Percentiles rank a stretch among this genome's conserved stretches.
These are phyloP conservation scores for Fusarium sp. DNA, from an alignment of 2,329 filamentous ascomycete genomes.

Conservation along the genomic window DNA sequence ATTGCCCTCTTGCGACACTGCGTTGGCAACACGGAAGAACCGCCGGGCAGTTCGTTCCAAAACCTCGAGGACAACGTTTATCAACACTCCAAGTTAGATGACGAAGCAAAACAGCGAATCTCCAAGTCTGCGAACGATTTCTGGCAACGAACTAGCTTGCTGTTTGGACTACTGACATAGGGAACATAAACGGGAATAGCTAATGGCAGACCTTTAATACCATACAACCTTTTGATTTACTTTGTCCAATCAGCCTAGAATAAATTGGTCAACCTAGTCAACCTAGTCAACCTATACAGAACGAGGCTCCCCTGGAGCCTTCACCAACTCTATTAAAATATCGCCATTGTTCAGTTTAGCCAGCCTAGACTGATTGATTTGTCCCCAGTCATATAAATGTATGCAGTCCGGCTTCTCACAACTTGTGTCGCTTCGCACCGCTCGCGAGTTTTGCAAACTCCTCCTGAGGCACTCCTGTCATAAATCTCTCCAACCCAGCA, in stretches of 20 bases:
- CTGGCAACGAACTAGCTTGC: conserved; percentile 83
- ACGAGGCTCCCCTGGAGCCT: too few species aligned
- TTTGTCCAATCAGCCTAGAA: neutral
- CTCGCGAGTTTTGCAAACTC: conserved; percentile 88
- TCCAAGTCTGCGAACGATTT: conserved; percentile 78
- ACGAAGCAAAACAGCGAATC: conserved; percentile 67
- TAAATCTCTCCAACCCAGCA: conserved; percentile 84
- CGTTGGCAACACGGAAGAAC: conserved; percentile 53
- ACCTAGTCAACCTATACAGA: too few species aligned
- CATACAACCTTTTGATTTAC: neutral
- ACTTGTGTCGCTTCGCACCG: conserved; percentile 94
- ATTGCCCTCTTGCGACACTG: conserved; percentile 64
- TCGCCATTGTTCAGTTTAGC: too few species aligned
- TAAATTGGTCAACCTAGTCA: neutral
- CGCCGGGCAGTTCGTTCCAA: conserved; percentile 53
- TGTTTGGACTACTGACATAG: conserved; percentile 81
- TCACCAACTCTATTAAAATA: too few species aligned
- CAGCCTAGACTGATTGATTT: too few species aligned
- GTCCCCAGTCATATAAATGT: too few species aligned
- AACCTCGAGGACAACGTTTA: conserved; percentile 62
- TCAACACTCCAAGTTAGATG: conserved; percentile 62
- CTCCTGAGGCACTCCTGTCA: conserved; percentile 83
- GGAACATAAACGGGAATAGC: neutral
- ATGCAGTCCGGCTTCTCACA: conserved; percentile 62
- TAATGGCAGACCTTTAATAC: conserved; percentile 1